Evolutionary conservation across 805 yeast species (phyloP), one percentile per base, ranked within the genome.

Genomic region (Ogataea nitratoaversa): DNA sequence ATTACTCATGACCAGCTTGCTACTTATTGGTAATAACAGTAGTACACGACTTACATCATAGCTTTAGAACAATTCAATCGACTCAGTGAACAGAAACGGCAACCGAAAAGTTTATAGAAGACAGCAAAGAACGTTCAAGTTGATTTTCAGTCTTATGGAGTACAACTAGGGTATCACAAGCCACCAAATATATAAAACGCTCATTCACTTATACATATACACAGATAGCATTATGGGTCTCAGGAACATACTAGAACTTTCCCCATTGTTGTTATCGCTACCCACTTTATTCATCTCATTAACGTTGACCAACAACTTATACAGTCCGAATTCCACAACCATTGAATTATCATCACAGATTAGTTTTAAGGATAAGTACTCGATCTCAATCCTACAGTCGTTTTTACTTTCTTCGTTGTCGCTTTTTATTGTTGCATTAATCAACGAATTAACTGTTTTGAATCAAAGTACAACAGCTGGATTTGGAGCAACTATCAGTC

Each of bases 201-300:
- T n/a, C n/a, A n/a, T n/a, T n/a, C n/a, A n/a, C n/a, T n/a, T n/a
- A n/a, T n/a, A n/a, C n/a, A n/a, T n/a, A n/a, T n/a, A n/a, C n/a
- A n/a, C n/a, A n/a, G n/a, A n/a, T n/a, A n/a, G n/a, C 12, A 24
- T 4, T 6, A 48, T 44, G 50, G 44, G 43, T 3, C 22, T 53
- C 6, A 42, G 41, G 11, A 40, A 36, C 14, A 32, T 55, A 19
- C 42, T 58, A 8, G 64, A 60, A 27, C 43, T 56, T 16, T 54
- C 66, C 0, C 69, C 69, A 5, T 37, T 62, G 23, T 59, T 59
- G 31, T 37, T 65, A 32, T 52, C 67, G 1, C 40, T 65, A 8
- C 68, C 69, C 12, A 59, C 65, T 0, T 44, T 65, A 13, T 43
- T 58, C 30, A 53, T 59, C 12, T 63, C 68, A 2, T 47, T 59